Conservation (phyloP, 192 early-diverging fungal genomes). For the Coemansia sp. region DNA sequence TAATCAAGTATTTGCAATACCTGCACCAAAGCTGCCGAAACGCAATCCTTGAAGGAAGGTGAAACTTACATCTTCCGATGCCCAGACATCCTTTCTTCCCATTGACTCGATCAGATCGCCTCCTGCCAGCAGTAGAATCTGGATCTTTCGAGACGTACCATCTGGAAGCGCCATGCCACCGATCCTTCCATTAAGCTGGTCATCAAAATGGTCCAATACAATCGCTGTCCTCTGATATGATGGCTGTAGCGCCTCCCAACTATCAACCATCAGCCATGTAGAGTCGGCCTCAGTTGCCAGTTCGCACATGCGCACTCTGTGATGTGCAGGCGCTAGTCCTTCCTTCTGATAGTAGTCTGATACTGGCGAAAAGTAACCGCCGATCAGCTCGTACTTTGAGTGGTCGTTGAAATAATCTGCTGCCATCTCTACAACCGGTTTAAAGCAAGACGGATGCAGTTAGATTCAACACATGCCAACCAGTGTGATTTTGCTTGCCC, state of each 20-base stretch:
- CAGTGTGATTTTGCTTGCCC: neutral
- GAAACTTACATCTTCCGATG: constrained; percentile 66
- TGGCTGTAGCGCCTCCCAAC: constrained; percentile 83
- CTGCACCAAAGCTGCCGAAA: neutral
- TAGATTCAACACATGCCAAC: neutral
- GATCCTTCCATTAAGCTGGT: constrained; percentile 73
- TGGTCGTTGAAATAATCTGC: constrained; percentile 75
- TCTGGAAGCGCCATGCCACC: constrained; percentile 65
- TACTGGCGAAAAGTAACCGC: constrained; percentile 97
- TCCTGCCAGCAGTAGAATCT: constrained; percentile 92
- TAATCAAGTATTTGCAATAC: neutral
- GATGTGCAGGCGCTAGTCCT: constrained; percentile 80
- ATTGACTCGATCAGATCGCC: constrained; percentile 97
- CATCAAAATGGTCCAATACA: constrained; percentile 94
- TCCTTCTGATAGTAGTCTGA: constrained; percentile 91
- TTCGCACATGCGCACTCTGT: constrained; percentile 93
- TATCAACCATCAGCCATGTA: constrained; percentile 95
- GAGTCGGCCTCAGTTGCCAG: constrained; percentile 78
- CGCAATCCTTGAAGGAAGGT: neutral
- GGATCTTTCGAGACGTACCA: constrained; percentile 57
- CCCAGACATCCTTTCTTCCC: constrained; percentile 86
- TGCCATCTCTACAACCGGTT: constrained; percentile 74
- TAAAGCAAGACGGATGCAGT: constrained; percentile 1
- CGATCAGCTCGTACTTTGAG: constrained; percentile 80
- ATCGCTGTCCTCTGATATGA: constrained; percentile 82